Base-by-base conservation (phyloP, 1,284 basidiomycete genomes). In the Malassezia dermatis region DNA sequence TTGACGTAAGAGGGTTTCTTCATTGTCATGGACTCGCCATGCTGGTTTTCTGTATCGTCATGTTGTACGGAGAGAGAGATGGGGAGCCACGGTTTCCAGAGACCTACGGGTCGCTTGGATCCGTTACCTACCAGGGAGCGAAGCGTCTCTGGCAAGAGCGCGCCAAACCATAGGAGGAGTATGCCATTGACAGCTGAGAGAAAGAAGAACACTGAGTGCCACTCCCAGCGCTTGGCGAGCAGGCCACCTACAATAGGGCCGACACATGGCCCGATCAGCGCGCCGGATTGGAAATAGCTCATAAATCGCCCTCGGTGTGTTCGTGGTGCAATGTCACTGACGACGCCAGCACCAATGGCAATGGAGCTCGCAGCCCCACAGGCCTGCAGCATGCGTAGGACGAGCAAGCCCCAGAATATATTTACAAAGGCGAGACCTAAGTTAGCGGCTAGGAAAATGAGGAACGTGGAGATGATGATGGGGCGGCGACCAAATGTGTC, bases 201-300 rank as follows among this genome's bases (percentile, higher is more conserved):
- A 66, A 88, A 85, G 85, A 85, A 88, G 69, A 88, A 88, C 17
- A 87, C 84, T 2, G 82, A 13, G 21, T 53, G 58, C 42, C 51
- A 60, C 35, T 57, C 51, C 54, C 54, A 57, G 17, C 48, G 34
- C n/a, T 57, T 43, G 4, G 58, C 35, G 5, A 60, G 21, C 1
- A 49, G 43, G n/a, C 53, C 58, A 3, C 58, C 58, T 8, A 53
- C 41, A 4, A 60, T 42, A 4, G 58, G 58, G 10, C 49, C 58
- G 3, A 57, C 34, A 23, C 55, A 51, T 0, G 55, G 54, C 8
- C 46, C 58, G 39, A 52, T 31, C 31, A 44, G 28, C 12, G 41
- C 44, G 5, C 53, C 58, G 11, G 43, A 39, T 43, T 50, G 44
- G 34, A 52, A 60, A 28, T 50, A 57, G 34, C 58, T 56, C 58